Evolutionary conservation across 202 grass and related monocot genomes (phyloP).

Genomic region (Schoenoplectus tabernaemontani): DNA sequence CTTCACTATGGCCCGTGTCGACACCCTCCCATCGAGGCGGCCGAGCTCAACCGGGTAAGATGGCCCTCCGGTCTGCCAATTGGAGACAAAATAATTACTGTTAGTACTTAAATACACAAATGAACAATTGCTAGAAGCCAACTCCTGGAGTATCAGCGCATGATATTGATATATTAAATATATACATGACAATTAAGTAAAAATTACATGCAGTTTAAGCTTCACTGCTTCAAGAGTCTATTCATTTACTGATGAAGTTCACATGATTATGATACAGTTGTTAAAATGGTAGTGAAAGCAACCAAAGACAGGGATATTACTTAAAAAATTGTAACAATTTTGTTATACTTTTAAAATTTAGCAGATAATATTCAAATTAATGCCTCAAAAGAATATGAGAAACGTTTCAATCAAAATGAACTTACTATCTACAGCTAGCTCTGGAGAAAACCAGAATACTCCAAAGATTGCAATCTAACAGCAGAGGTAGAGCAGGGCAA

Average conservation of each 20-base stretch:
- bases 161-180: neutral
- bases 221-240: neutral
- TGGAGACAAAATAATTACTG: neutral
- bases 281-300: neutral
- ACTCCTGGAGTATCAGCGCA: neutral
- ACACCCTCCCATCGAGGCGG: constrained; percentile 19
- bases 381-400: neutral
- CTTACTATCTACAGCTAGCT: neutral
- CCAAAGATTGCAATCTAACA: constrained; percentile 25
- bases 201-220: neutral
- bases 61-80: constrained; percentile 18
- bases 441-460: neutral
- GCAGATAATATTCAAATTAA: neutral
- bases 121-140: neutral
- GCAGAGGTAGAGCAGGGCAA: neutral
- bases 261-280: neutral
- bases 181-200: neutral
- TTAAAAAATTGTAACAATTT: neutral
- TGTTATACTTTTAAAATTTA: neutral
- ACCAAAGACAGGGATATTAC: neutral
- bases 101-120: neutral
- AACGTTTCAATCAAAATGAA: constrained; percentile 6
- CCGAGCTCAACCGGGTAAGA: constrained; percentile 26
- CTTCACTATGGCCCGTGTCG: constrained; percentile 22
- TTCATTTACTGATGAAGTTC: neutral